Conservation (phyloP, 2,329 filamentous ascomycete genomes). For the Blastomyces parvus region DNA sequence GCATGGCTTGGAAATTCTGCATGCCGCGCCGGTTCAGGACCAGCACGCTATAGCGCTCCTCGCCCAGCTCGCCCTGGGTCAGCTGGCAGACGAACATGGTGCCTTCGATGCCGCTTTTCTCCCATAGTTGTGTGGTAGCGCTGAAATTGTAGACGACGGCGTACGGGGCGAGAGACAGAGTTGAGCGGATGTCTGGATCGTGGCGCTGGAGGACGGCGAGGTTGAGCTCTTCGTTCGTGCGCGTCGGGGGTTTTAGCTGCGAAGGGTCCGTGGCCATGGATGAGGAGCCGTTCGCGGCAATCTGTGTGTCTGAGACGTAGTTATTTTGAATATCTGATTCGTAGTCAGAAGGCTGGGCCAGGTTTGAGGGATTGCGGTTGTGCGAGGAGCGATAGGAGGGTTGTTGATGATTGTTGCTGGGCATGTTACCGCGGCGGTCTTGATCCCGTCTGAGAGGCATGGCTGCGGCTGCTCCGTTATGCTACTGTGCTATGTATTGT, state of each 20-base stretch:
- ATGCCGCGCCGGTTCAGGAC: conserved; percentile 63
- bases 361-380: conserved; percentile 10
- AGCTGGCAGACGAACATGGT: conserved; percentile 77
- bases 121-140: conserved; percentile 58
- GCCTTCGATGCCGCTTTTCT: conserved; percentile 77
- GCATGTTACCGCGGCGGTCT: conserved; percentile 22
- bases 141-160: conserved; percentile 78
- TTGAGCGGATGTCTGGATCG: conserved; percentile 60
- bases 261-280: conserved; percentile 1
- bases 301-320: conserved; percentile 32
- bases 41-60: conserved; percentile 49
- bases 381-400: conserved; percentile 11
- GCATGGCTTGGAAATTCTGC: conserved; percentile 59
- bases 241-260: conserved; percentile 29
- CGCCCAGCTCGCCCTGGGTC: conserved; percentile 35
- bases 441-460: conserved; percentile 29
- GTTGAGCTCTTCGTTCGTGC: conserved; percentile 80
- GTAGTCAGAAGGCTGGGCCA: conserved; percentile 44
- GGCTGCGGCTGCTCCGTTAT: conserved; percentile 7
- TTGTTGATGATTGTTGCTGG: conserved; percentile 17
- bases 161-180: conserved; percentile 74
- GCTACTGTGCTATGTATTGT: background rate
- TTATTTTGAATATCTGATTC: conserved; percentile 52
- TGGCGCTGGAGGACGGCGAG: conserved; percentile 73
- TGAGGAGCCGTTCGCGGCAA: background rate